Base-by-base conservation (phyloP, 345 rosid species). In the Eucalyptus cloeziana region DNA sequence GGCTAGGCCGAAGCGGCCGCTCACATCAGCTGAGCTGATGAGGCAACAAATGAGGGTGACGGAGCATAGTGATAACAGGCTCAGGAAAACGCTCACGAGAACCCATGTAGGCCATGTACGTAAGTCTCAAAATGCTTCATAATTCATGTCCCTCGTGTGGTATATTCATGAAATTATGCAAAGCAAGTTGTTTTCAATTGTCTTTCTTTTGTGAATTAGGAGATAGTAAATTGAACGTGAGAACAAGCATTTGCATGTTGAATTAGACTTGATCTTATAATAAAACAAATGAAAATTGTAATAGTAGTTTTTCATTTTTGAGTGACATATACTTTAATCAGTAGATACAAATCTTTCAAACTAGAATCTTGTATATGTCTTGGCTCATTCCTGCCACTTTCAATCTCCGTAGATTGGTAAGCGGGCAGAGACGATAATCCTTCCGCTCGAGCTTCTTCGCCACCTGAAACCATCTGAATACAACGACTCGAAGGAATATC, bases 21-120 rank as follows among this genome's bases (percentile, higher is more conserved):
- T 96, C 83, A 96, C 99, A 6, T 96, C 98, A 19, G 99, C 98
- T 1, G 99, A 97, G 95, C 94, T 97, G 54, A 96, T 97, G 98
- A 95, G 98, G 92, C 93, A 94, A 87, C 99, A 97, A 87, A 96
- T 97, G 99, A 90, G 93, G 91, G 99, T 98, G 47, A 95, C 97
- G 43, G 99, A 98, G 92, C 97, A 94, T 54, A 95, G 97, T 83
- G 99, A 98, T 88, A 95, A 92, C 87, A 89, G 99, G 93, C 94
- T 98, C 80, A 91, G 98, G 86, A 97, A 96, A 89, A 97, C 99
- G 71, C 96, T 98, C 62, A 92, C 96, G 96, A 92, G 98, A 87
- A 94, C 96, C 83, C 98, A 95, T 79, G 98, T 95, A 89, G 99
- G 99, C 87, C 99, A 97, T 92, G 99, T 96, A 94, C 85, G 85